Evolutionary conservation across 192 early-diverging fungal species (phyloP).

Genomic region (Chytriomyces sp.): DNA sequence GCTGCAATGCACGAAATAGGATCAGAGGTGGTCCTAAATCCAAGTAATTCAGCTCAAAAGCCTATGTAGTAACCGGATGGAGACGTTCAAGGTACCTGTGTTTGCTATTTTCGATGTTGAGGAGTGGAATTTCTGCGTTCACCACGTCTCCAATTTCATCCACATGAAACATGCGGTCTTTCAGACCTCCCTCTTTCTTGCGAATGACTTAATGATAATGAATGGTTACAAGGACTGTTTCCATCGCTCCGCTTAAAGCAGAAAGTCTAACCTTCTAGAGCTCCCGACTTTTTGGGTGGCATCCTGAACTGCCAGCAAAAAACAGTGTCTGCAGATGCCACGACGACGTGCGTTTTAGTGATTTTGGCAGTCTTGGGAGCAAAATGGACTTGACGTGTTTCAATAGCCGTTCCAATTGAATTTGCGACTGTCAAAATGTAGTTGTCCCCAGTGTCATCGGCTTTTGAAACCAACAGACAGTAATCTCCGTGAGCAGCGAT

Average conservation of each 20-base stretch:
- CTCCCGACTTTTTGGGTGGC: constrained; percentile 37
- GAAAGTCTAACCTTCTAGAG: constrained; percentile 11
- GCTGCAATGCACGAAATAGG: constrained; percentile 49
- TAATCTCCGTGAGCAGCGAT: constrained; percentile 50
- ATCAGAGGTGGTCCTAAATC: constrained; percentile 41
- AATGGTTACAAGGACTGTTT: neutral
- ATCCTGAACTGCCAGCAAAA: constrained; percentile 55
- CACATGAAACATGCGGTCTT: constrained; percentile 56
- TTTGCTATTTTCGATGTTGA: constrained; percentile 11
- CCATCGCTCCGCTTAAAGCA: neutral
- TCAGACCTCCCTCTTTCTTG: constrained; percentile 41
- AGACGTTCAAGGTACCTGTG: neutral
- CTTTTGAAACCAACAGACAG: constrained; percentile 53
- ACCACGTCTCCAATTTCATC: constrained; percentile 43
- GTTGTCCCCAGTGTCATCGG: constrained; percentile 34
- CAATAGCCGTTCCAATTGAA: constrained; percentile 57
- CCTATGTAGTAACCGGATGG: too few species aligned
- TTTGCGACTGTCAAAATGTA: constrained; percentile 54
- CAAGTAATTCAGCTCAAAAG: neutral
- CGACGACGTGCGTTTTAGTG: constrained; percentile 48
- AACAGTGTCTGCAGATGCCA: constrained; percentile 47
- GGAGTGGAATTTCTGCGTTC: constrained; percentile 26
- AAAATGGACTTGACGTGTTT: constrained; percentile 56
- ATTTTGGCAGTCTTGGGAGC: constrained; percentile 48
- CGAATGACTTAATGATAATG: constrained; percentile 27